Base-by-base conservation (phyloP, 192 early-diverging fungal genomes). In the Coemansia sp. region DNA sequence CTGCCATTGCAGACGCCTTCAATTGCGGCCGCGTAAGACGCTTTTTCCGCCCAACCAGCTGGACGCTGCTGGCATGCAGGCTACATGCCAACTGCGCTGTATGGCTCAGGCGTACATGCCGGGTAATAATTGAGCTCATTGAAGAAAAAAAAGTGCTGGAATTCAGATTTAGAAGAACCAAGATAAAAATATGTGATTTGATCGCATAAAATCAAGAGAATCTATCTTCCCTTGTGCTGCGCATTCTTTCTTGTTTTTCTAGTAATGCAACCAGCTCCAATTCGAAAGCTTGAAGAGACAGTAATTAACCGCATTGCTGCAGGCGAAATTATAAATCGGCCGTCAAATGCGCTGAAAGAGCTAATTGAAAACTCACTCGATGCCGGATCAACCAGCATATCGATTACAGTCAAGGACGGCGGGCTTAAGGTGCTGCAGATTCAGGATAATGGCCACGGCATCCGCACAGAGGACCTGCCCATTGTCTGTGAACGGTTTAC, bases 301-400 rank as follows among this genome's bases (percentile, higher is more conserved):
- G 94, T 96, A 14, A 84, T 97, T 44, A 97, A 98, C 77, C 80
- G 92, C 46, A 98, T 98, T 60, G 96, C 96, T 6, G 96, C 96
- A 3, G 96, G 96, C 44, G 96, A 98, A 88, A 91, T 98, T 39
- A 98, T 99, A 51, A 90, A 95, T 52, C 79, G 94, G 14, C 94
- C 97, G 14, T 85, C 93, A 4, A 98, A 99, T 67, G 94, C 94
- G 14, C 70, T 97, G 18, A 99, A 99, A 61, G 97, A 99, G 67
- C 81, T 99, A 19, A 82, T 99, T 33, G 97, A 99, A 57, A 99
- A 99, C 68, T 88, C 89, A 6, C 78, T 99, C 21, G 97, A 99
- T 72, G 95, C 97, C 10, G 88, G 89, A 5, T 81, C 97, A 0
- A 94, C 91, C 15, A 80, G 70, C 26, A 94, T 99, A 47, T 82